Evolutionary conservation across 2,329 filamentous ascomycete species (phyloP).

Genomic region (Tolypocladium endophyticum): DNA sequence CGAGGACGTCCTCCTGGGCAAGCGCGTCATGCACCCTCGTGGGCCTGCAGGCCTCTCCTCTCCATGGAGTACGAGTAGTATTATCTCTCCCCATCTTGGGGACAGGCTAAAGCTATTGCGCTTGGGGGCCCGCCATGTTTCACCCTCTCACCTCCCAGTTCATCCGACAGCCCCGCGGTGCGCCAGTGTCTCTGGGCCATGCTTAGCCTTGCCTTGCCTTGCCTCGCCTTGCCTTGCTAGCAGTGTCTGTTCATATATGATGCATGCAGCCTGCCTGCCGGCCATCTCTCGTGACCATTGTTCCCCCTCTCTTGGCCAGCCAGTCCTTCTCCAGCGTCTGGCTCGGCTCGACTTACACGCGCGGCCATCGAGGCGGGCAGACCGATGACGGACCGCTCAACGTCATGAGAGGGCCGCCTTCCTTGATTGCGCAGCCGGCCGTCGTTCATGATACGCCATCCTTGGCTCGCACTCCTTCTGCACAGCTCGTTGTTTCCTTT

Average conservation of each 20-base stretch:
- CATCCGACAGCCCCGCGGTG: background rate
- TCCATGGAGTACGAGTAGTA: no score
- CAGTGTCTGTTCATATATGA: background rate
- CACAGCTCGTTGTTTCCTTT: background rate
- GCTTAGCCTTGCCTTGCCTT: background rate
- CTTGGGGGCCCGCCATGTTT: constrained; percentile 10
- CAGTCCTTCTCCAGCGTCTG: background rate
- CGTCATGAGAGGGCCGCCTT: background rate
- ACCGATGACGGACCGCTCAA: background rate
- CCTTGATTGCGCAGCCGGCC: background rate
- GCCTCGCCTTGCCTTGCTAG: background rate
- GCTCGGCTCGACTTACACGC: background rate
- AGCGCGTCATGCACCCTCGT: background rate
- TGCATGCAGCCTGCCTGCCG: background rate
- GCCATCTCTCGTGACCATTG: background rate
- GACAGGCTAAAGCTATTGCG: background rate
- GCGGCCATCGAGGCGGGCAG: background rate
- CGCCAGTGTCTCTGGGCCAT: background rate
- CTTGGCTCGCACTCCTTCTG: background rate
- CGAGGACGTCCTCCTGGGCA: background rate
- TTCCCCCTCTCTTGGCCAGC: background rate
- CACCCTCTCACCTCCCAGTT: background rate
- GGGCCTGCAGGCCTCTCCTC: no score
- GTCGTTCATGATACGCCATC: background rate
- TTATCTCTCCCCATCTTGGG: no score